These are phyloP conservation scores for Penicillium diatomitis DNA, from an alignment of 495 filamentous ascomycete genomes.

Conservation along the genomic window DNA sequence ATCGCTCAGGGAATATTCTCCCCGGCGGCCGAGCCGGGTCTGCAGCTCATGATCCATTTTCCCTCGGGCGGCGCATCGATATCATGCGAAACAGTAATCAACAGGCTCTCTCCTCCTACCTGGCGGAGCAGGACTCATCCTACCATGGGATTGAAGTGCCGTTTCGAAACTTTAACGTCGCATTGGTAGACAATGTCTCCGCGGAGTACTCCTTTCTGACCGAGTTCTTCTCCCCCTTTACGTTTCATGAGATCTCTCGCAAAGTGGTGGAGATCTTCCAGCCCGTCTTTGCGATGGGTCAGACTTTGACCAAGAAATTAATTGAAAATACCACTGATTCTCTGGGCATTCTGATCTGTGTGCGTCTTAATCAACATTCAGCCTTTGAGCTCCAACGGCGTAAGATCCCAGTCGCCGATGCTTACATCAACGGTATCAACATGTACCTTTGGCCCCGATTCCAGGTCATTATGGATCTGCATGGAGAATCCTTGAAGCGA, in stretches of 20 bases:
- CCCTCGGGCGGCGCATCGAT: conserved; percentile 74
- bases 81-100: conserved; percentile 61
- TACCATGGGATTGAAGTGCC: conserved; percentile 81
- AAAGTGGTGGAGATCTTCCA: conserved; percentile 76
- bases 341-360: conserved; percentile 76
- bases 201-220: conserved; percentile 91
- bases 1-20: conserved; percentile 37
- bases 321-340: conserved; percentile 70
- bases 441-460: conserved; percentile 97
- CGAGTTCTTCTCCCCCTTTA: conserved; percentile 68
- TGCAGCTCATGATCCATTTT: conserved; percentile 76
- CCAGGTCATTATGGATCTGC: conserved; percentile 86
- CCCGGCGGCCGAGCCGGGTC: conserved; percentile 37
- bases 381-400: conserved; percentile 89
- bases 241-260: conserved; percentile 47
- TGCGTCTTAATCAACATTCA: conserved; percentile 87
- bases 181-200: conserved; percentile 87
- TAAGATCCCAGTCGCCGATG: conserved; percentile 78
- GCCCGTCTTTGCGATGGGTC: conserved; percentile 73
- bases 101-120: conserved; percentile 65
- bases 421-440: conserved; percentile 85
- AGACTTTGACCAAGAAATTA: conserved; percentile 65
- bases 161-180: conserved; percentile 90
- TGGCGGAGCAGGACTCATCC: conserved; percentile 79
- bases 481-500: conserved; percentile 72